Evolutionary conservation across 2,329 filamentous ascomycete species (phyloP).

Genomic region (Cordyceps cicadae): DNA sequence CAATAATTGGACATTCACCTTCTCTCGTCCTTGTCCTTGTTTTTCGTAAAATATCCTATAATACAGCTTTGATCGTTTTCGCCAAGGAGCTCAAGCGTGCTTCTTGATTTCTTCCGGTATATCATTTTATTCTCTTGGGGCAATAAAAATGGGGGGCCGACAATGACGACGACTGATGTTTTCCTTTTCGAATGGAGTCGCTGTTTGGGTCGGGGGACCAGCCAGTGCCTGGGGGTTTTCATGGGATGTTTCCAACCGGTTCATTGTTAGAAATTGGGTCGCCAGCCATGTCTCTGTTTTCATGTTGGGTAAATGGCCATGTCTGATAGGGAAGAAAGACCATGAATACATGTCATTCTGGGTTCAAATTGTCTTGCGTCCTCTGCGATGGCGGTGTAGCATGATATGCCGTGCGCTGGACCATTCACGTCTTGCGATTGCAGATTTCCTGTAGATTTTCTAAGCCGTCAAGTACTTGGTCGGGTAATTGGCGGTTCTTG

Average conservation of each 20-base stretch:
- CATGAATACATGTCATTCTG: conserved; percentile 11
- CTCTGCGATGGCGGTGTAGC: not conserved
- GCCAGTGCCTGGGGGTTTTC: not conserved
- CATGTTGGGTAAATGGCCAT: conserved; percentile 5
- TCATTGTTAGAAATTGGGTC: conserved; percentile 16
- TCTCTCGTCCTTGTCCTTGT: not conserved
- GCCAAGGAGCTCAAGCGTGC: conserved; percentile 7
- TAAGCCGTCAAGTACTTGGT: conserved; percentile 63
- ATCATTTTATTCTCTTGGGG: conserved; percentile 2
- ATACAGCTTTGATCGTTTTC: conserved; percentile 8
- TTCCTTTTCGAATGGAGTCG: conserved; percentile 7
- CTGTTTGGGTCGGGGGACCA: not conserved
- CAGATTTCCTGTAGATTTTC: conserved; percentile 49
- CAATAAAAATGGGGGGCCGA: conserved; percentile 6
- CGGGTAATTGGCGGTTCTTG: conserved; percentile 51
- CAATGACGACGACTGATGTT: conserved; percentile 8
- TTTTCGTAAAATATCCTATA: conserved; percentile 6
- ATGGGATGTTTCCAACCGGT: conserved; percentile 5
- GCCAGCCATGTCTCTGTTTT: not conserved
- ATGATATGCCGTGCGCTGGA: too few species aligned
- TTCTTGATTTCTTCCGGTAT: conserved; percentile 7
- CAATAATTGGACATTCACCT: conserved; percentile 6
- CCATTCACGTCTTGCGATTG: conserved; percentile 34
- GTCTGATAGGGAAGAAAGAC: conserved; percentile 10
- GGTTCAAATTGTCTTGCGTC: not conserved